Conservation (phyloP, 352 stramenopile genomes). For the Globisporangium mamillatum region DNA sequence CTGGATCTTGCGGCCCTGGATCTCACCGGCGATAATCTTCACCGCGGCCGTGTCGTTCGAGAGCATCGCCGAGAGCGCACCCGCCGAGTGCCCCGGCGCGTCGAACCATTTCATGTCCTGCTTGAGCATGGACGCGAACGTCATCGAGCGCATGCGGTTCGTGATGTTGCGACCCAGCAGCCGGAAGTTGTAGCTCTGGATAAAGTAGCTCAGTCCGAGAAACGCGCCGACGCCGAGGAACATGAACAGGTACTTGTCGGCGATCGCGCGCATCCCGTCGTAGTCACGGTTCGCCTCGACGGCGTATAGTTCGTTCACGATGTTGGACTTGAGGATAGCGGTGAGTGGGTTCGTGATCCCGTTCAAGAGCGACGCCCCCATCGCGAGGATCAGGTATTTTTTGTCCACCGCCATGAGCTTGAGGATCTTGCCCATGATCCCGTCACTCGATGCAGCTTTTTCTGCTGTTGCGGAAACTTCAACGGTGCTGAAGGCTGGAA, state of each 20-base stretch:
- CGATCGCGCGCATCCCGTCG: conserved; percentile 4
- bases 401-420: conserved; percentile 14
- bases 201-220: conserved; percentile 17
- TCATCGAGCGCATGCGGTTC: conserved; percentile 14
- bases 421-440: no score
- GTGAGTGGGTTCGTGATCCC: conserved; percentile 19
- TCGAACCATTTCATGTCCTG: conserved; percentile 25
- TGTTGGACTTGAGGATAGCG: conserved; percentile 20
- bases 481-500: not conserved
- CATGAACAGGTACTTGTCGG: conserved; percentile 24
- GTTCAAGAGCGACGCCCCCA: conserved; percentile 21
- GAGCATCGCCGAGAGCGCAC: conserved; percentile 19
- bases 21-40: conserved; percentile 14
- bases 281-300: conserved; percentile 18
- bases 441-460: not conserved
- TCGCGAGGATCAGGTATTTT: conserved; percentile 18
- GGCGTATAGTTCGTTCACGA: conserved; percentile 23
- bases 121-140: conserved; percentile 20
- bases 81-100: conserved; percentile 10
- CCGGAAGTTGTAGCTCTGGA: conserved; percentile 17
- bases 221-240: conserved; percentile 14
- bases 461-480: conserved; percentile 9
- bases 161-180: conserved; percentile 13
- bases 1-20: conserved; percentile 24
- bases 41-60: conserved; percentile 18